Evolutionary conservation across 345 rosid genomes (phyloP), one percentile per base, ranked within the genome.

Genomic region (sweet orange (Citrus sinensis)): DNA sequence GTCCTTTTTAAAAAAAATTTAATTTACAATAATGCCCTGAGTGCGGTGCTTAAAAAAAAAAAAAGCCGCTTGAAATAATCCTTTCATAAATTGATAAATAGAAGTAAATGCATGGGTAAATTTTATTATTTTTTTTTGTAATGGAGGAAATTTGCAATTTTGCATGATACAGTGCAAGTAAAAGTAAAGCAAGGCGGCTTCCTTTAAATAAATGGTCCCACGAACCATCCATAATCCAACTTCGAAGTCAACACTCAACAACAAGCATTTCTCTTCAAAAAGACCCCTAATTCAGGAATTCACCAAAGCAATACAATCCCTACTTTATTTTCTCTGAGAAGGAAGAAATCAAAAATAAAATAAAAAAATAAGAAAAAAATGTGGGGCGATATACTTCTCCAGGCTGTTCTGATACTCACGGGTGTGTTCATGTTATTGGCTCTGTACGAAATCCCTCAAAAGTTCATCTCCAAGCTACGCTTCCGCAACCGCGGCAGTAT

Each of bases 381-480:
- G 95, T 78, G 84, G 80, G 29, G 19, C 68, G 93, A 91, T 67
- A 69, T 91, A 46, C 80, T 83, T 76, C 83, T 91, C 3, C 93
- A 91, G 54, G 90, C 69, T 58, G 88, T 76, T 54, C 29, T 89
- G n/a, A 87, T 92, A 72, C 80, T 89, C 17, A 11, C 81, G 2
- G 54, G 86, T 1, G 70, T 83, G 46, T 78, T 91, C 42, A 82
- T 86, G 85, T 91, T 92, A 84, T 87, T 90, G 51, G 83, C 80
- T 60, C 78, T 92, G 79, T 90, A 91, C 80, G 83, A 90, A 63
- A 73, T 89, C 80, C 94, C 98, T n/a, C 75, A 89, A 71, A 87
- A 85, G 55, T 49, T 82, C 71, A 56, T 90, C 65, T 64, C 79
- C 81, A 87, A 83, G 76, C 76, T 87, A 73, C 95, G 93, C 32